These are phyloP conservation scores for Lotmaria passim DNA, from an alignment of 208 protist genomes.

Conservation along the genomic window DNA sequence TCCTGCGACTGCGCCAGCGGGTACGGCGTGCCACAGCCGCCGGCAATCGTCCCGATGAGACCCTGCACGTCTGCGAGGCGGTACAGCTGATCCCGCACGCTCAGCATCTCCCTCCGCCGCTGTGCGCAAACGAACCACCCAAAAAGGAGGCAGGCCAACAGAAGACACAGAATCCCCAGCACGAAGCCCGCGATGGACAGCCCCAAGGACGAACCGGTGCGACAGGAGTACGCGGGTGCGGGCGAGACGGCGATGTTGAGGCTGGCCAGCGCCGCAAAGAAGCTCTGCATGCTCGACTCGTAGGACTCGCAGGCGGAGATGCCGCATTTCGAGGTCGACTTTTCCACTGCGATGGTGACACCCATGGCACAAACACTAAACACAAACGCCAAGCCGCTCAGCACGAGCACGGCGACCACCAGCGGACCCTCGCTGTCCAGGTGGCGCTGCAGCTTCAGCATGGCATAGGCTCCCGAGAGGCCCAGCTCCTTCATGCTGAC, in stretches of 20 bases:
- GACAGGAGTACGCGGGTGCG: slow-evolving; percentile 24
- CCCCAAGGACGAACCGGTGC: slow-evolving; percentile 26
- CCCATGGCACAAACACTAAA: slow-evolving; percentile 40
- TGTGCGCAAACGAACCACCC: neutral
- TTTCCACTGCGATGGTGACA: slow-evolving; percentile 28
- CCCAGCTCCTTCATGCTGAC: slow-evolving; percentile 22
- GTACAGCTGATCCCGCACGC: slow-evolving; percentile 19
- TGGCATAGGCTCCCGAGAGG: slow-evolving; percentile 21
- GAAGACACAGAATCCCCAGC: slow-evolving; percentile 17
- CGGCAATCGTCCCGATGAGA: neutral
- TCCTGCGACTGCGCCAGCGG: slow-evolving; percentile 10
- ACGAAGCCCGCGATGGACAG: slow-evolving; percentile 35
- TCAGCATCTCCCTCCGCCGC: slow-evolving; percentile 11
- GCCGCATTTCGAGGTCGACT: slow-evolving; percentile 47
- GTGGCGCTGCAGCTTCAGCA: slow-evolving; percentile 28
- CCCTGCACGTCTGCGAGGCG: slow-evolving; percentile 15
- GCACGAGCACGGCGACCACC: slow-evolving; percentile 20
- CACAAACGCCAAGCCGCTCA: slow-evolving; percentile 22
- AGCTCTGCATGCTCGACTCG: slow-evolving; percentile 34
- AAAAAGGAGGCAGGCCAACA: slow-evolving; percentile 14
- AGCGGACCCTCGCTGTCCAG: slow-evolving; percentile 30
- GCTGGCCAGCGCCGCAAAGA: slow-evolving; percentile 24
- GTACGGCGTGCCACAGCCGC: slow-evolving; percentile 1
- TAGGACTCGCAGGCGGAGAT: slow-evolving; percentile 41
- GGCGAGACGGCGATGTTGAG: neutral